A percentile compares a stretch with the other conserved stretches of the same genome.
Evolutionary conservation across 495 filamentous ascomycete genomes (phyloP).

Genomic region (Extremus antarcticus): DNA sequence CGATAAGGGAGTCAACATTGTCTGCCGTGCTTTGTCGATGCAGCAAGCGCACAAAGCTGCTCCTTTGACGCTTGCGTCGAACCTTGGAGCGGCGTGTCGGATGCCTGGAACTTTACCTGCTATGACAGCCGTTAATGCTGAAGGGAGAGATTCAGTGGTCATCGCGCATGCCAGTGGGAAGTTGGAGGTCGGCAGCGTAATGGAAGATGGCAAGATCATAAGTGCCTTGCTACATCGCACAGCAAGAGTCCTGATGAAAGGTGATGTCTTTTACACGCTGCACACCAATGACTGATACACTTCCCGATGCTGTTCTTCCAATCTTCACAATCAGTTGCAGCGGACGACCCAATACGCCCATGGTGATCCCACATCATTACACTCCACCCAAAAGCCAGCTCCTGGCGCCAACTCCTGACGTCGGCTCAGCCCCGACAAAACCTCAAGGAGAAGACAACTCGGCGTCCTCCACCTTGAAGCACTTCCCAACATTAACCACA

Average conservation of each 20-base stretch:
- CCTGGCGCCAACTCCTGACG: no score
- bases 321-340: no score
- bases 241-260: constrained; percentile 12
- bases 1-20: constrained; percentile 8
- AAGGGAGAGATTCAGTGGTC: constrained; percentile 1
- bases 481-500: neutral
- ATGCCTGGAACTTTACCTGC: constrained; percentile 3
- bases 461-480: neutral
- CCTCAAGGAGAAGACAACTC: neutral
- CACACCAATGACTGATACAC: neutral
- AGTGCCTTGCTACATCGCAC: constrained; percentile 13
- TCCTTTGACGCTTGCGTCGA: constrained; percentile 14
- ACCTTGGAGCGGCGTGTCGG: constrained; percentile 8
- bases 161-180: constrained; percentile 13
- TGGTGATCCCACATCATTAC: no score
- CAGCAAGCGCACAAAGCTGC: constrained; percentile 15
- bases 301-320: neutral
- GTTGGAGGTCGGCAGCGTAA: constrained; percentile 7
- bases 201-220: constrained; percentile 9
- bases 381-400: no score
- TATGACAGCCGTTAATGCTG: constrained; percentile 1
- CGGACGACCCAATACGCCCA: no score
- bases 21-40: constrained; percentile 16
- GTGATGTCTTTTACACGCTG: constrained; percentile 5
- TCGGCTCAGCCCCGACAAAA: no score